phyloP scores from a whole-genome alignment of 257 asterid genomes.

The Ophiorrhiza pumila region DNA sequence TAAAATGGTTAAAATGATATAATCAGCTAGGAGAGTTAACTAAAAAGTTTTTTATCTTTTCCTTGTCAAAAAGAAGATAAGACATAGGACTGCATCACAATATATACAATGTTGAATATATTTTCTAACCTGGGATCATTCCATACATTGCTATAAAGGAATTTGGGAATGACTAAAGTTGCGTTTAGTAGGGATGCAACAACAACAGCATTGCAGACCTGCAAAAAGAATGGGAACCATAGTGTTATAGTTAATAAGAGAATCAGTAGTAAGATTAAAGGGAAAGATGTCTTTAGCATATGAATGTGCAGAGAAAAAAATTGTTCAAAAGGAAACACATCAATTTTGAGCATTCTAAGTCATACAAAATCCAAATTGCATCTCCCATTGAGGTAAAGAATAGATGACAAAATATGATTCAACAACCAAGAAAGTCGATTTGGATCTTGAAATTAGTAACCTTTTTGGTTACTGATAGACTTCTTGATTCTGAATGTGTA shows the following conservation, averaged over 20 bases:
- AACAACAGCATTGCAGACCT: constrained; percentile 95
- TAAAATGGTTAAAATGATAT: not conserved
- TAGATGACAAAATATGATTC: not conserved
- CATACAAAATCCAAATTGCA: not conserved
- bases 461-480: not conserved
- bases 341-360: not conserved
- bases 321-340: not conserved
- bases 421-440: not conserved
- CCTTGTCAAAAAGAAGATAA: not conserved
- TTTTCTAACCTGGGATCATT: constrained; percentile 74
- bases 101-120: not conserved
- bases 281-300: not conserved
- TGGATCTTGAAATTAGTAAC: not conserved
- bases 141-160: constrained; percentile 98
- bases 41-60: not conserved
- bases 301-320: not conserved
- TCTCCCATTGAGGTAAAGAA: not conserved
- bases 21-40: not conserved
- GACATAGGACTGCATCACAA: not conserved
- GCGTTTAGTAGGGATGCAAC: constrained; percentile 87
- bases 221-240: constrained; percentile 16
- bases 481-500: not conserved
- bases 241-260: not conserved
- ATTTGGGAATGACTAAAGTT: constrained; percentile 82
- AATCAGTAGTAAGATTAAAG: not conserved